Conservation (phyloP, 2,329 filamentous ascomycete species). For the Fusarium neocosmosporiellum region DNA sequence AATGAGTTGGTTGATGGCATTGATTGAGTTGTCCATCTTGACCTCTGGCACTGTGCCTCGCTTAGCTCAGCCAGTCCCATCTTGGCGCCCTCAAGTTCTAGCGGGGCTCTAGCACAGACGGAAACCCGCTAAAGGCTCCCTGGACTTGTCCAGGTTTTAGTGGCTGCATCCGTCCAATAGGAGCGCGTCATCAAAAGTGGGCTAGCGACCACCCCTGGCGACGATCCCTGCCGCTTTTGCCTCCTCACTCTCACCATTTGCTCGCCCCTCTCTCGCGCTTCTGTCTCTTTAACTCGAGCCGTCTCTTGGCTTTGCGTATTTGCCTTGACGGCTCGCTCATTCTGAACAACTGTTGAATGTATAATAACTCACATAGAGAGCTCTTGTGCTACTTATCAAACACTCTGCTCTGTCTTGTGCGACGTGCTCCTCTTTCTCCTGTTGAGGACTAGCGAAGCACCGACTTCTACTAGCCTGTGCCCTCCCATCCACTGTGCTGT, state of each 20-base stretch:
- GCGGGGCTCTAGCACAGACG: slow-evolving; percentile 4
- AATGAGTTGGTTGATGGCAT: not conserved
- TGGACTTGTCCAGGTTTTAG: slow-evolving; percentile 28
- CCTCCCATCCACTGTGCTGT: not conserved
- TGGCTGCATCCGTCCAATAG: slow-evolving; percentile 34
- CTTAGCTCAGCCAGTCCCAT: slow-evolving; percentile 37
- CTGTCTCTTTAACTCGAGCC: not conserved
- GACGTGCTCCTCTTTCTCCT: not conserved
- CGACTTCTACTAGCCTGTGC: slow-evolving; percentile 13
- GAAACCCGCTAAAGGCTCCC: slow-evolving; percentile 22
- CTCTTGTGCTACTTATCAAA: not conserved
- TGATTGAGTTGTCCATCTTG: not conserved
- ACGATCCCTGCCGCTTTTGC: slow-evolving; percentile 29
- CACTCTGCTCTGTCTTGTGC: not conserved
- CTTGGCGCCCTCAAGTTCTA: not conserved
- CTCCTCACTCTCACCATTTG: slow-evolving; percentile 29
- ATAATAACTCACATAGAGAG: not conserved
- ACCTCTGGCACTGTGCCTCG: slow-evolving; percentile 30
- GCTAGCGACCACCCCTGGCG: not conserved
- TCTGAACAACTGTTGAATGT: not conserved
- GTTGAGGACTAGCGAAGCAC: slow-evolving; percentile 19
- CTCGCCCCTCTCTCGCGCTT: slow-evolving; percentile 31
- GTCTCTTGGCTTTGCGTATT: not conserved
- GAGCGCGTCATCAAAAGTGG: not conserved
- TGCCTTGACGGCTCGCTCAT: not conserved